These are phyloP conservation scores for Candida nanaspora DNA, from an alignment of 805 yeast species.

Conservation along the genomic window DNA sequence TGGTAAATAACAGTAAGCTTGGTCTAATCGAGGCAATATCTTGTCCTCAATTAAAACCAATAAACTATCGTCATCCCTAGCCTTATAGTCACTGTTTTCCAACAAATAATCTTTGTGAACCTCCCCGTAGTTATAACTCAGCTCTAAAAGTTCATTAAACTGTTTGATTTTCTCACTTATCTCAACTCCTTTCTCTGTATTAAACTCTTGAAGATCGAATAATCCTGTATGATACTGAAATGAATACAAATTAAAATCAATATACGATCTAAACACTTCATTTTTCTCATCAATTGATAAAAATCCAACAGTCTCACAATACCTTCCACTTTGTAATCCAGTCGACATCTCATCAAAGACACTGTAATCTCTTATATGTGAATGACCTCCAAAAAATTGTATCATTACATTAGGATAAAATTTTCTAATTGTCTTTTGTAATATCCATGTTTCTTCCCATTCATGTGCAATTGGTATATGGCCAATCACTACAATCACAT, in stretches of 20 bases:
- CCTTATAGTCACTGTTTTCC: conserved; percentile 52
- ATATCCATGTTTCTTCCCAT: conserved; percentile 44
- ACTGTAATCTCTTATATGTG: conserved; percentile 82
- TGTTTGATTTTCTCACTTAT: conserved; percentile 37
- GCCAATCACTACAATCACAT: conserved; percentile 64
- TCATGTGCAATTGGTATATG: conserved; percentile 64
- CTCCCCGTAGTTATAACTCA: conserved; percentile 53
- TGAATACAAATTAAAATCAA: conserved; percentile 74
- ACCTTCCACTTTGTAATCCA: conserved; percentile 89
- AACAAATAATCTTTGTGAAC: conserved; percentile 64
- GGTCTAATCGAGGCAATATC: not conserved
- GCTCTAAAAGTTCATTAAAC: conserved; percentile 39
- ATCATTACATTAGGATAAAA: conserved; percentile 57
- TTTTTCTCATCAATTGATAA: conserved; percentile 41
- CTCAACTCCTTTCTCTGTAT: conserved; percentile 46
- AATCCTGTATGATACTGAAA: conserved; percentile 54
- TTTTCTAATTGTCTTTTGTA: conserved; percentile 46
- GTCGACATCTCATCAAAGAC: conserved; percentile 58
- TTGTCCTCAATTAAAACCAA: conserved; percentile 30
- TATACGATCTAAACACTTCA: conserved; percentile 52
- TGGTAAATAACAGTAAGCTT: not conserved
- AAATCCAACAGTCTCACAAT: conserved; percentile 92
- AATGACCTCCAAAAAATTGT: conserved; percentile 91
- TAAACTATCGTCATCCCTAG: conserved; percentile 45
- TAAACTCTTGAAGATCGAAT: conserved; percentile 27